These are phyloP conservation scores for Leucocoprinus sp. DNA, from an alignment of 768 basidiomycete genomes.

Conservation along the genomic window DNA sequence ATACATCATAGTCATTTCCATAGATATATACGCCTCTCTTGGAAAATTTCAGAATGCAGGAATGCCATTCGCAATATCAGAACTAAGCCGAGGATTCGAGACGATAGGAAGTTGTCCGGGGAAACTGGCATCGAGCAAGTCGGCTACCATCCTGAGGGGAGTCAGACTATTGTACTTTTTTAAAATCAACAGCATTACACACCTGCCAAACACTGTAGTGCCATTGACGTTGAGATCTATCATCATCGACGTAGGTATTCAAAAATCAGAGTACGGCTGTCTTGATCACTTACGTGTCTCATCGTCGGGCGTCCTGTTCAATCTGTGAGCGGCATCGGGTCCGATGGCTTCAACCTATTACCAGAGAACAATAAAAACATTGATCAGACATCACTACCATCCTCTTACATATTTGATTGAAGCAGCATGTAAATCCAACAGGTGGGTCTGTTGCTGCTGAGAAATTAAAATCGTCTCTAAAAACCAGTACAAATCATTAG, in stretches of 20 bases:
- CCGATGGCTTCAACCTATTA: constrained; percentile 30
- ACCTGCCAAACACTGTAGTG: constrained; percentile 34
- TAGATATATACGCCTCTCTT: neutral
- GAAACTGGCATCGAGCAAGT: constrained; percentile 27
- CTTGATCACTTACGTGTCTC: constrained; percentile 24
- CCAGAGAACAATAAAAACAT: neutral
- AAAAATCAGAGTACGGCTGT: neutral
- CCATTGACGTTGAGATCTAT: constrained; percentile 31
- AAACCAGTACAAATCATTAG: no score
- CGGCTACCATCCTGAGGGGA: constrained; percentile 28
- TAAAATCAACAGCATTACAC: neutral
- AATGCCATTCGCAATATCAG: constrained; percentile 31
- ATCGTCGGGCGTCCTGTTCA: constrained; percentile 31
- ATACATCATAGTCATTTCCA: neutral
- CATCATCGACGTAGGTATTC: neutral
- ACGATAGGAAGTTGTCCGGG: constrained; percentile 28
- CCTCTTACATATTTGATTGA: constrained; percentile 27
- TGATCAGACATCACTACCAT: neutral
- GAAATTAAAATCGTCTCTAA: constrained; percentile 28
- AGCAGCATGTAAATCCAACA: constrained; percentile 29
- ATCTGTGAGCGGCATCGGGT: constrained; percentile 28
- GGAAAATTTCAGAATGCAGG: constrained; percentile 23
- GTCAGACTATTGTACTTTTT: neutral
- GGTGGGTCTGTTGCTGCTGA: constrained; percentile 27
- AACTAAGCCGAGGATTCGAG: constrained; percentile 26